Conservation (phyloP, 306 rosid species). For the Neltuma alba region DNA sequence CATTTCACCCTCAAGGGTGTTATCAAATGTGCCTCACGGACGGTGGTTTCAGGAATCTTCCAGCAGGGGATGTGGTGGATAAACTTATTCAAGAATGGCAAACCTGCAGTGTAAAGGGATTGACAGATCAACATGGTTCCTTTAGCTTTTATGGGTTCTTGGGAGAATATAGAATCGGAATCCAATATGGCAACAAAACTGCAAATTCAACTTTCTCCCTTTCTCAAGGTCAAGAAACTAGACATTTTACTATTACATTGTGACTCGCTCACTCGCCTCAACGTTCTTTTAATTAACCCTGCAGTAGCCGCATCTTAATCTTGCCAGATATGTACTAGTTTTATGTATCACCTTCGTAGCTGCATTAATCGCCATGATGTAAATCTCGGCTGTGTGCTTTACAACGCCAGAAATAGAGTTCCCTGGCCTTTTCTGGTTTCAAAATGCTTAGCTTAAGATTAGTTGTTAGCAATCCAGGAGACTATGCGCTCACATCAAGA, state of each 20-base stretch:
- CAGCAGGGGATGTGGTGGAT: slow-evolving; percentile 83
- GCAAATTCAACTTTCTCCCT: slow-evolving; percentile 63
- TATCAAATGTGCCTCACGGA: slow-evolving; percentile 92
- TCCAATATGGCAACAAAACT: slow-evolving; percentile 47
- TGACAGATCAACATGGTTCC: slow-evolving; percentile 67
- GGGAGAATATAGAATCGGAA: slow-evolving; percentile 66
- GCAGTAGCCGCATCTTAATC: background rate
- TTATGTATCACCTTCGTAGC: background rate
- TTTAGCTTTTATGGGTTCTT: slow-evolving; percentile 83
- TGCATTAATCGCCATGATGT: background rate
- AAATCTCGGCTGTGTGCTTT: background rate
- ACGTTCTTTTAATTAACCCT: background rate
- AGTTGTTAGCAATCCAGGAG: background rate
- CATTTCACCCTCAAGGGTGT: slow-evolving; percentile 80
- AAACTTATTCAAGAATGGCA: slow-evolving; percentile 78
- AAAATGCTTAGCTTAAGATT: background rate
- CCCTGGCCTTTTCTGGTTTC: background rate
- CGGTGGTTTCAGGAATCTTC: slow-evolving; percentile 62
- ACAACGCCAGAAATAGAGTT: background rate
- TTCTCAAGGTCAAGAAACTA: slow-evolving; percentile 66
- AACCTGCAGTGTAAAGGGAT: slow-evolving; percentile 51
- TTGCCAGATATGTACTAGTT: background rate
- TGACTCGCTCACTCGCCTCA: slow-evolving; percentile 30
- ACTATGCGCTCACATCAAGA: slow-evolving; percentile 14
- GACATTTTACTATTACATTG: slow-evolving; percentile 59